Evolutionary conservation across 2,329 filamentous ascomycete species (phyloP), one percentile per base, ranked within the genome.

Genomic region (Pochonia chlamydosporia): DNA sequence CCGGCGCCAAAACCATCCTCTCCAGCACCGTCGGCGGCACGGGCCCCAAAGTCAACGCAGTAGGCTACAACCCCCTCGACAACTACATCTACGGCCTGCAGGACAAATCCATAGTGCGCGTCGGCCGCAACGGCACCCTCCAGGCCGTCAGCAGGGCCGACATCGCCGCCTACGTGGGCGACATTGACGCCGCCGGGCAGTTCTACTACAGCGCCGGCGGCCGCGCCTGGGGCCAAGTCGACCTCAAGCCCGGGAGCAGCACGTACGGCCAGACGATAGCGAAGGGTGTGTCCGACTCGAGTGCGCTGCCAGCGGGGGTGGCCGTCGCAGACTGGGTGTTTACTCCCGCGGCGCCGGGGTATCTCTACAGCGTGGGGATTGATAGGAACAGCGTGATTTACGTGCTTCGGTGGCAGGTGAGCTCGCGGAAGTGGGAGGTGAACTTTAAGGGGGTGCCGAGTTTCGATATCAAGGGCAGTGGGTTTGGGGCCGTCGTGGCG

Each of bases 61-160:
- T 48, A 20, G 46, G 46, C 16, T 49, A 31, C 40, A 49, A 49
- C 43, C 16, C 31, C 2, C 24, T 43, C n/a, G 47, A 49, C 44
- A 39, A 40, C 33, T 42, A 39, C 43, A 35, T 49, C 23, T 49
- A 49, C 40, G 47, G 43, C 21, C 4, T 30, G 7, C 24, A 40
- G 14, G 18, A 10, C 18, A 7, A 40, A 25, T 7, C 3, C 3
- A 16, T 49, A 2, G n/a, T 50, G 2, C 48, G 48, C 25, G 31
- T 50, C 28, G 31, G 21, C 13, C 25, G 13, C 36, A 30, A 44
- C 41, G 48, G 48, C 36, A 8, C 14, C 11, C 30, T 33, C 7
- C 35, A 50, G 37, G 14, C 11, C 23, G 23, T 47, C 4, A 3
- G 10, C 11, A 5, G 30, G 20, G 40, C 43, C 13, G 24, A 33